These are phyloP conservation scores for Pichia gijzeniarum DNA, from an alignment of 805 yeast genomes.

Conservation along the genomic window DNA sequence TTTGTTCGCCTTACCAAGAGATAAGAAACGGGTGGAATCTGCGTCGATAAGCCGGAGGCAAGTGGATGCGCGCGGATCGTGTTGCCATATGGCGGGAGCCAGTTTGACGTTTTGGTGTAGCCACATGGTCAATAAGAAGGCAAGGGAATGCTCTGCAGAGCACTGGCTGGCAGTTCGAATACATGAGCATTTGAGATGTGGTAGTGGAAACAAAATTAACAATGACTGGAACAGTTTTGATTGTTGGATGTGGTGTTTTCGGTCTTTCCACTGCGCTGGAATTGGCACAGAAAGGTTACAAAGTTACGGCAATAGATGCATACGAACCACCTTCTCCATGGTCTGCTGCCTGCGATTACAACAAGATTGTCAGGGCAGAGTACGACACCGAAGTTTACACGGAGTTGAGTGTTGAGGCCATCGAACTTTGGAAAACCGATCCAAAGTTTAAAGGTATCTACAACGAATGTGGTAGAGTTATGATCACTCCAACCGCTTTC, in stretches of 20 bases:
- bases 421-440: slow-evolving; percentile 33
- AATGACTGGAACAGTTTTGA: slow-evolving; percentile 12
- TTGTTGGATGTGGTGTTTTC: slow-evolving; percentile 39
- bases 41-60: too few species aligned
- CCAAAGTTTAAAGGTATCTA: slow-evolving; percentile 30
- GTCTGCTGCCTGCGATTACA: slow-evolving; percentile 44
- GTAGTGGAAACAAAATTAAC: too few species aligned
- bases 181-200: too few species aligned
- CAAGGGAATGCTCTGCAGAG: too few species aligned
- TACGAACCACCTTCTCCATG: slow-evolving; percentile 37
- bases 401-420: slow-evolving; percentile 39
- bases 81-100: slow-evolving; percentile 1
- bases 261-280: slow-evolving; percentile 41
- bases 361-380: slow-evolving; percentile 44
- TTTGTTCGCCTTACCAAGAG: too few species aligned
- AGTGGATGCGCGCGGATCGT: slow-evolving; percentile 8
- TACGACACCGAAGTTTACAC: slow-evolving; percentile 39
- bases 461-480: slow-evolving; percentile 37
- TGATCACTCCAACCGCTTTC: slow-evolving; percentile 31
- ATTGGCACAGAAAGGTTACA: slow-evolving; percentile 27
- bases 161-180: too few species aligned
- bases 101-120: too few species aligned
- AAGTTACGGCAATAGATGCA: slow-evolving; percentile 35
- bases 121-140: too few species aligned
- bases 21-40: too few species aligned